Conservation (phyloP, 768 basidiomycete genomes). For the Pholiota conissans region DNA sequence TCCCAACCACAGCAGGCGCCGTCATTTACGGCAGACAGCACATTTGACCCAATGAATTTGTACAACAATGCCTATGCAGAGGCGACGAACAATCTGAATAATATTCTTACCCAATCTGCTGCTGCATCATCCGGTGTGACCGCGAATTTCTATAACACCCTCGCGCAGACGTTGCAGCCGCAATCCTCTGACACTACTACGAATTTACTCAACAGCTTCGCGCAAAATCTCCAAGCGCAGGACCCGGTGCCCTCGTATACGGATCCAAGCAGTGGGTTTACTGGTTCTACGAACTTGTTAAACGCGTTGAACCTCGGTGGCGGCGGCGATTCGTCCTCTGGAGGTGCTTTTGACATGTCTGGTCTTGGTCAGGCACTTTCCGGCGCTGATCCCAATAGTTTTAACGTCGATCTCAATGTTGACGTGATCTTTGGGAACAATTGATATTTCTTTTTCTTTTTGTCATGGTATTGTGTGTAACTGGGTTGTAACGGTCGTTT, state of each 20-base stretch:
- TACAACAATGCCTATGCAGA: not conserved
- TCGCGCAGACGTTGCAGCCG: not conserved
- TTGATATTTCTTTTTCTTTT: not conserved
- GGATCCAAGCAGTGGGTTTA: not conserved
- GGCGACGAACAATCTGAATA: not conserved
- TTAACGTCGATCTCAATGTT: constrained; percentile 1
- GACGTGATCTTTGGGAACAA: not conserved
- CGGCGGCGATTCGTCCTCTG: not conserved
- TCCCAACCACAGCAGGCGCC: not conserved
- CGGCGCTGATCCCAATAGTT: not conserved
- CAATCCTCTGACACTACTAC: not conserved
- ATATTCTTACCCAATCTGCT: not conserved
- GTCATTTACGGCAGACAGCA: not conserved
- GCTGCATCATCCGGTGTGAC: too few relatives aligned
- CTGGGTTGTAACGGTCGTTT: too few relatives aligned
- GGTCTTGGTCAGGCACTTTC: constrained; percentile 6
- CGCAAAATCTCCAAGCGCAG: constrained; percentile 2
- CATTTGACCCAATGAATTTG: not conserved
- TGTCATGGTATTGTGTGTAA: too few relatives aligned
- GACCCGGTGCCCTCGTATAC: constrained; percentile 9
- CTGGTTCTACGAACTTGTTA: not conserved
- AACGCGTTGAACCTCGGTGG: not conserved
- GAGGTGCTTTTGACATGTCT: constrained; percentile 12
- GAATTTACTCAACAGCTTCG: not conserved
- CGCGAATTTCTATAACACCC: not conserved